phyloP scores from a whole-genome alignment of 2,329 filamentous ascomycete species.

The Trichoderma polysporum region DNA sequence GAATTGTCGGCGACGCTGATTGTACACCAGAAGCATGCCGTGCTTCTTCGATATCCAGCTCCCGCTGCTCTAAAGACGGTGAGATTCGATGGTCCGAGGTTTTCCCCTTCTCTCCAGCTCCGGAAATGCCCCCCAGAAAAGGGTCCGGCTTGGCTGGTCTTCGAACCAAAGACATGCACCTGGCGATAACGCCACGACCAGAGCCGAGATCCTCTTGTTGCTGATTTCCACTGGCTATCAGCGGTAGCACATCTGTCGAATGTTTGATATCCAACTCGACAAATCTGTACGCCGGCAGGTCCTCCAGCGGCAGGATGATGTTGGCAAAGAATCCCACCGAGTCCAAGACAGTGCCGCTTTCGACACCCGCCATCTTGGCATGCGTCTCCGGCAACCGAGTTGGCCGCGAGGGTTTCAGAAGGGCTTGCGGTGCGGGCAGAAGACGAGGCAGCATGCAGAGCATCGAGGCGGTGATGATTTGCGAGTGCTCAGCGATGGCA shows the following conservation, averaged over 20 bases:
- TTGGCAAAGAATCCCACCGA: slow-evolving; percentile 62
- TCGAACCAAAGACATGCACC: background rate
- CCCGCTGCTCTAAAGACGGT: background rate
- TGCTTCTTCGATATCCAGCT: background rate
- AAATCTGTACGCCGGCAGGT: slow-evolving; percentile 49
- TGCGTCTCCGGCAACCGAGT: slow-evolving; percentile 54
- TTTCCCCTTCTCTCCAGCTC: background rate
- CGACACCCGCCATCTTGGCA: slow-evolving; percentile 58
- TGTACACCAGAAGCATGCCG: background rate
- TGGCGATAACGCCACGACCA: background rate
- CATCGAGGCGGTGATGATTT: slow-evolving; percentile 58
- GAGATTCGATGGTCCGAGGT: background rate
- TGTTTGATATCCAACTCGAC: slow-evolving; percentile 51
- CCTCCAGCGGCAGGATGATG: slow-evolving; percentile 57
- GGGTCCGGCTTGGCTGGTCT: background rate
- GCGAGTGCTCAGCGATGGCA: slow-evolving; percentile 56
- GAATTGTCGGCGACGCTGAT: background rate
- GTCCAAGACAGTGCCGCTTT: slow-evolving; percentile 54
- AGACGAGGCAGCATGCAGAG: slow-evolving; percentile 59
- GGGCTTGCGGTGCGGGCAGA: slow-evolving; percentile 61
- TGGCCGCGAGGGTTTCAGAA: slow-evolving; percentile 57
- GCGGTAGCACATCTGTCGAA: slow-evolving; percentile 28
- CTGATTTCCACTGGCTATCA: background rate
- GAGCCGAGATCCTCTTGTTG: background rate
- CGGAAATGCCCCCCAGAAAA: background rate